A percentile compares a stretch with the other conserved stretches of the same genome.
Evolutionary conservation across 2,329 filamentous ascomycete species (phyloP).

Genomic region (Monosporascus sp.): DNA sequence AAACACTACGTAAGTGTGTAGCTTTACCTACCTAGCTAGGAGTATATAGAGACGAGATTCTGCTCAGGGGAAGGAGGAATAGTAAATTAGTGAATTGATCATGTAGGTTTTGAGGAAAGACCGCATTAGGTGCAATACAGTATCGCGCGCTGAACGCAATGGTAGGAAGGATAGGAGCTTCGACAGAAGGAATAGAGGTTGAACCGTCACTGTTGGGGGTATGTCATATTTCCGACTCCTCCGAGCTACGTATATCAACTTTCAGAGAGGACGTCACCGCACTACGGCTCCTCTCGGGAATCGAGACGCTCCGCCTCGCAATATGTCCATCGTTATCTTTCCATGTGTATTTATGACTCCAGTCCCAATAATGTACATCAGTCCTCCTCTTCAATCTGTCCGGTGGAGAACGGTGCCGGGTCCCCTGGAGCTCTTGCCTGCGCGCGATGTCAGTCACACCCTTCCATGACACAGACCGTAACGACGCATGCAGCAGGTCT

Average conservation of each 20-base stretch:
- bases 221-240: neutral
- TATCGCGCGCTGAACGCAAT: neutral
- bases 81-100: too few species aligned
- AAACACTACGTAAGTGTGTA: too few species aligned
- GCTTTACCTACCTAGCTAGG: too few species aligned
- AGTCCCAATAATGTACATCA: constrained; percentile 20
- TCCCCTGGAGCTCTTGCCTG: constrained; percentile 53
- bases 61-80: too few species aligned
- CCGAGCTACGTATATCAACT: too few species aligned
- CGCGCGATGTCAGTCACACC: constrained; percentile 9
- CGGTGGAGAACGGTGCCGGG: constrained; percentile 40
- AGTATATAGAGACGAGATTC: too few species aligned
- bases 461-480: neutral
- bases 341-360: neutral
- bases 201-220: neutral
- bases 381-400: constrained; percentile 17
- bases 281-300: too few species aligned
- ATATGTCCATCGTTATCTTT: too few species aligned
- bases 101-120: neutral
- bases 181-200: neutral
- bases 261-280: too few species aligned
- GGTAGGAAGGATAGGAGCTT: neutral
- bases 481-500: neutral
- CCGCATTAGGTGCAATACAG: neutral
- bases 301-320: too few species aligned